Base-by-base conservation (phyloP, 768 basidiomycete species). In the Lactarius quietus region DNA sequence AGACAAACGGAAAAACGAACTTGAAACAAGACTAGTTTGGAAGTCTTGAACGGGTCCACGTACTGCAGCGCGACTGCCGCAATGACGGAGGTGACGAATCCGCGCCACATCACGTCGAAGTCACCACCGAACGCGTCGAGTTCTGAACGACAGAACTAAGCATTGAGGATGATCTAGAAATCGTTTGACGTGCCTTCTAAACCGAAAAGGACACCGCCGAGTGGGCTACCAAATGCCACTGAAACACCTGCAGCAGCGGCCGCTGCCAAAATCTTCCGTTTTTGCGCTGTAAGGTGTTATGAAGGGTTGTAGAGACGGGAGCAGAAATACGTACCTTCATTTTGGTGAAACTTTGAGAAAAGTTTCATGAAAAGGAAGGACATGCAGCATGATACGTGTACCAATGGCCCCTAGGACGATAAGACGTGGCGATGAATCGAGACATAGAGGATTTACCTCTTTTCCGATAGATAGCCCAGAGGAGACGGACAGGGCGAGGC, bases 61-160 rank as follows among this genome's bases (percentile, higher is more conserved):
- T 88, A 86, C 73, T 93, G 90, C 59, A 96, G 75, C 0, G 89
- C 82, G n/a, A 92, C 85, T 1, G 92, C 92, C 0, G 93, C 93
- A 59, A 94, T 83, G 57, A 88, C 90, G 8, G 92, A 93, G 18
- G 91, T 92, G 61, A 92, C 92, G 73, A 96, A 96, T n/a, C 88
- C 91, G 62, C 86, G 81, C 89, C 88, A 90, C 82, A 90, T 85
- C 33, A 90, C 88, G 68, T 92, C 90, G 3, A 86, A 86, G 65
- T 88, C 87, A 69, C 83, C 85, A 20, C 86, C 82, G 71, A 88
- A 87, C 1, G 84, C 83, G 68, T 88, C 87, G 20, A 89, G 76
- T 72, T 89, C 87, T 85, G 63, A 9, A 33, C n/a, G 39, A 26
- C 9, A 10, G 8, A 26, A 36, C 41, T 58, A 43, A 70, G 66